Evolutionary conservation across 306 rosid genomes (phyloP).

Genomic region (Chamaecrista fasciculata): DNA sequence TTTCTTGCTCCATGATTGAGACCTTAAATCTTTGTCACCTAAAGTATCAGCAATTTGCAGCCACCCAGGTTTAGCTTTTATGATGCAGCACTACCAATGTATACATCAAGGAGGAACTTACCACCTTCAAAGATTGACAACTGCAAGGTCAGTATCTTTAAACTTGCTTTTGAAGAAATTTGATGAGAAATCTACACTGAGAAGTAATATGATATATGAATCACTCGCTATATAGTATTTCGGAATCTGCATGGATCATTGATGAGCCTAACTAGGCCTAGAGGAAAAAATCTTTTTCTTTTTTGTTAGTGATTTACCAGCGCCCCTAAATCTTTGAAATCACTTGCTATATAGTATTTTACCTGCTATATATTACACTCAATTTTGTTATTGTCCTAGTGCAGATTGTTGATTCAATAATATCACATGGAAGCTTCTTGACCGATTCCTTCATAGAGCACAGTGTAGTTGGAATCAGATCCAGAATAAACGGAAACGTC

Average conservation of each 20-base stretch:
- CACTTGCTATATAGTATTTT: neutral
- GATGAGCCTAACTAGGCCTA: neutral
- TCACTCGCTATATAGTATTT: neutral
- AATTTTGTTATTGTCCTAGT: slow-evolving; percentile 21
- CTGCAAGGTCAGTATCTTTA: slow-evolving; percentile 65
- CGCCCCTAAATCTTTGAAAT: neutral
- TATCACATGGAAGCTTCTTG: slow-evolving; percentile 81
- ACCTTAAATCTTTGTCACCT: slow-evolving; percentile 21
- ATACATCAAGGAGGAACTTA: slow-evolving; percentile 89
- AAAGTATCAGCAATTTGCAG: slow-evolving; percentile 43
- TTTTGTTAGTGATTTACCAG: neutral
- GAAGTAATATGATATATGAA: neutral
- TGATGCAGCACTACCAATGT: slow-evolving; percentile 83
- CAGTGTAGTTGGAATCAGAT: slow-evolving; percentile 70
- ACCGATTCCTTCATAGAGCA: slow-evolving; percentile 62
- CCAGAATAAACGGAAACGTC: slow-evolving; percentile 56
- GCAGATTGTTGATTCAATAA: slow-evolving; percentile 75
- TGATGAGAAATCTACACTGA: neutral
- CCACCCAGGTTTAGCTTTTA: slow-evolving; percentile 88
- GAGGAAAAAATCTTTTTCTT: too few relatives aligned
- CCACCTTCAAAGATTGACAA: slow-evolving; percentile 88
- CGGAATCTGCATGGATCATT: neutral
- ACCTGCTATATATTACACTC: too few relatives aligned
- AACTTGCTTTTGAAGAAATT: slow-evolving; percentile 1
- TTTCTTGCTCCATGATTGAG: neutral